Evolutionary conservation across 306 rosid genomes (phyloP).

Genomic region (Vigna unguiculata): DNA sequence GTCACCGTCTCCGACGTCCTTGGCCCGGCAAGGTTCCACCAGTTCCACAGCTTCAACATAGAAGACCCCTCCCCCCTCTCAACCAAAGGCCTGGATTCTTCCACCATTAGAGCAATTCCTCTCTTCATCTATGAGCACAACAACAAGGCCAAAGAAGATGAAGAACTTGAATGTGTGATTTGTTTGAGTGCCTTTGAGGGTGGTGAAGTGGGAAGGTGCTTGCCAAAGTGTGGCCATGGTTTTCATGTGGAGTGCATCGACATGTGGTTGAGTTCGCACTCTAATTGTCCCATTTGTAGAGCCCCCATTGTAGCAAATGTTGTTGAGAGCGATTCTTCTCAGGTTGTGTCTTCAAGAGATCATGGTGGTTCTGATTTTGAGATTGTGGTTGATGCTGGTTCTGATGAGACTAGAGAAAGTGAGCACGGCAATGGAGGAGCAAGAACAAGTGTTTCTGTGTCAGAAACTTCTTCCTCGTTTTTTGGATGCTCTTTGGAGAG

Average conservation of each 20-base stretch:
- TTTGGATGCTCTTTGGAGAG: constrained; percentile 75
- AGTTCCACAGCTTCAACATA: constrained; percentile 55
- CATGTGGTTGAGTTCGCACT: constrained; percentile 87
- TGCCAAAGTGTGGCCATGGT: constrained; percentile 79
- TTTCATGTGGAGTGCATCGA: constrained; percentile 88
- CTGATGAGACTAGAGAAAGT: constrained; percentile 52
- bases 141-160: neutral
- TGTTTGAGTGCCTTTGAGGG: constrained; percentile 73
- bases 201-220: constrained; percentile 71
- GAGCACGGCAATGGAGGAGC: neutral
- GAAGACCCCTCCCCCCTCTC: constrained; percentile 55
- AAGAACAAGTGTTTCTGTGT: constrained; percentile 26
- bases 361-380: constrained; percentile 44
- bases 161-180: constrained; percentile 74
- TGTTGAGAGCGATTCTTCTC: constrained; percentile 40
- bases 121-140: constrained; percentile 54
- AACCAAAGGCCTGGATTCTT: constrained; percentile 73
- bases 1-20: constrained; percentile 64
- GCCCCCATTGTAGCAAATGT: constrained; percentile 52
- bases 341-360: constrained; percentile 18
- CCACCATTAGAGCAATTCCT: constrained; percentile 65
- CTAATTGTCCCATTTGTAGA: constrained; percentile 86
- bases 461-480: constrained; percentile 57
- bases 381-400: constrained; percentile 50
- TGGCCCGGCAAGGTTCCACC: constrained; percentile 66